A percentile compares a stretch with the other conserved stretches of the same genome.
phyloP scores from a whole-genome alignment of 768 basidiomycete genomes.

The Suillus cothurnatus region DNA sequence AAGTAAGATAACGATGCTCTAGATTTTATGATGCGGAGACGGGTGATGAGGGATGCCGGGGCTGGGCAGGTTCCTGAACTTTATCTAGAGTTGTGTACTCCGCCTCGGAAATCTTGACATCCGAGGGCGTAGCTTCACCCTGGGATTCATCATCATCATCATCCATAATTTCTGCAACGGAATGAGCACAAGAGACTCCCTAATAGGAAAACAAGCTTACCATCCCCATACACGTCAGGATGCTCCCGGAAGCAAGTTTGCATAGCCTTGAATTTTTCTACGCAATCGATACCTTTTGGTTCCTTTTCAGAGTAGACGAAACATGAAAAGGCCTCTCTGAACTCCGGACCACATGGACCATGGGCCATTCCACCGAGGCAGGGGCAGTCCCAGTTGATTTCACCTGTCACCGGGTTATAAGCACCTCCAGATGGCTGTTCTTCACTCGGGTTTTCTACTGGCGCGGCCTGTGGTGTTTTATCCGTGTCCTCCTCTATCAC shows the following conservation, averaged over 20 bases:
- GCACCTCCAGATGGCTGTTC: slow-evolving; percentile 51
- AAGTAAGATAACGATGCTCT: slow-evolving; percentile 20
- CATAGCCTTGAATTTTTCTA: slow-evolving; percentile 97
- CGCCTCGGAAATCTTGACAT: slow-evolving; percentile 12
- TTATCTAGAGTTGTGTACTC: slow-evolving; percentile 10
- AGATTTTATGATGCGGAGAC: slow-evolving; percentile 21
- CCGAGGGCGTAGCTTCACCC: slow-evolving; percentile 14
- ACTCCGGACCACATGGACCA: slow-evolving; percentile 92
- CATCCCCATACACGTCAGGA: slow-evolving; percentile 94
- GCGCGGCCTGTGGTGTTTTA: slow-evolving; percentile 8
- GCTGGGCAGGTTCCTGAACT: slow-evolving; percentile 9
- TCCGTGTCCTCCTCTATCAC: slow-evolving; percentile 14
- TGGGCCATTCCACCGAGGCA: slow-evolving; percentile 99
- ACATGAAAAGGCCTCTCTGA: slow-evolving; percentile 95
- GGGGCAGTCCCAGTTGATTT: slow-evolving; percentile 99
- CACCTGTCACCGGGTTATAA: slow-evolving; percentile 94
- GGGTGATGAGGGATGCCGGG: slow-evolving; percentile 9
- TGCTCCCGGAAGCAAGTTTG: slow-evolving; percentile 96
- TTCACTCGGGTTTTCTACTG: slow-evolving; percentile 19
- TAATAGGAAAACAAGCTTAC: slow-evolving; percentile 46
- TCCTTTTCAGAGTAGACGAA: slow-evolving; percentile 94
- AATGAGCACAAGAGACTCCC: slow-evolving; percentile 10
- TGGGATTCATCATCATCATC: slow-evolving; percentile 52
- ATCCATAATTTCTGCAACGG: slow-evolving; percentile 61
- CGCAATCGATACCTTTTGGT: slow-evolving; percentile 96